Evolutionary conservation across 257 asterid genomes (phyloP).

Genomic region (Phtheirospermum japonicum): DNA sequence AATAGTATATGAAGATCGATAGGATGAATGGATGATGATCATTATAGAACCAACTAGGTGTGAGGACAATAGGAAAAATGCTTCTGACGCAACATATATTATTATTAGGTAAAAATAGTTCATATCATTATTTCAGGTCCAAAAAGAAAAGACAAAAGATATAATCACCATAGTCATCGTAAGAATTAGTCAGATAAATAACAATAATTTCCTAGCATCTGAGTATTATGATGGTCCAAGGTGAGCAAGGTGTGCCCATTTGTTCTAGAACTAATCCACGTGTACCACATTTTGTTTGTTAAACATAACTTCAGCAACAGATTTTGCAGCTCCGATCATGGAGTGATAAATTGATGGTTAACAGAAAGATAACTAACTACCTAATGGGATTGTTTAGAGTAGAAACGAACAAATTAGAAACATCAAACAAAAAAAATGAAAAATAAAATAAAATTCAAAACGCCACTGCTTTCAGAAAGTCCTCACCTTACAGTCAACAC

Average conservation of each 20-base stretch:
- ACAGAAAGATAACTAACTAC: constrained; percentile 1
- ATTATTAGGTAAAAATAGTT: not conserved
- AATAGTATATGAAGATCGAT: constrained; percentile 1
- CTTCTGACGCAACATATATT: not conserved
- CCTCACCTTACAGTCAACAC: constrained; percentile 80
- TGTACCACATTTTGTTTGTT: no score
- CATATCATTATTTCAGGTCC: not conserved
- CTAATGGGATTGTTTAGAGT: not conserved
- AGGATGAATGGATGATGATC: constrained; percentile 8
- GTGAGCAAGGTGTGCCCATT: constrained; percentile 3
- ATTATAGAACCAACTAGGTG: constrained; percentile 1
- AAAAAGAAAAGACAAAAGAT: constrained; percentile 2
- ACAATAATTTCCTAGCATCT: not conserved
- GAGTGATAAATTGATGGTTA: not conserved
- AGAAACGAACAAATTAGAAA: not conserved
- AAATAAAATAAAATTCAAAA: not conserved
- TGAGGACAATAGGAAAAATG: constrained; percentile 1
- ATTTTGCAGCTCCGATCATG: not conserved
- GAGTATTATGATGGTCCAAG: constrained; percentile 4
- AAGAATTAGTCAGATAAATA: not conserved
- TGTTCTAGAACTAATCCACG: constrained; percentile 12
- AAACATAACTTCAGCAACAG: no score
- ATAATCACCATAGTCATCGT: not conserved
- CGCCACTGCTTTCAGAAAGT: constrained; percentile 17
- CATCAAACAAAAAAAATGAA: not conserved